Percentiles rank a stretch among this genome's conserved stretches.
Conservation (phyloP, 108 stramenopile species). For the Skeletonema marinoi region DNA sequence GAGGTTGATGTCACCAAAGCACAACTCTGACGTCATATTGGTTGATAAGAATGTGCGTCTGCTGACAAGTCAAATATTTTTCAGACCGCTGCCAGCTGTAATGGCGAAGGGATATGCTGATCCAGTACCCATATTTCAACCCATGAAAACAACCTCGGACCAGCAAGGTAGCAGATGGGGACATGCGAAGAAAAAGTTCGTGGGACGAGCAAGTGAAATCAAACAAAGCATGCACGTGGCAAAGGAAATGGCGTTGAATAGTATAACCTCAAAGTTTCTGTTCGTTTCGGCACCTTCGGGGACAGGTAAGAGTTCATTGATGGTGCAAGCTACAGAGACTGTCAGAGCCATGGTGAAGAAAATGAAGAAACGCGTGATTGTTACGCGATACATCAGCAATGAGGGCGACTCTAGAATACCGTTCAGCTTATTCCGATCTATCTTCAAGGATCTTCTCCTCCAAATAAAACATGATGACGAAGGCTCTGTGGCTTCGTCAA, state of each 20-base stretch:
- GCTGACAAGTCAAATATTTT: slow-evolving; percentile 51
- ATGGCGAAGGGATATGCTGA: slow-evolving; percentile 72
- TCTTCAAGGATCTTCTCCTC: slow-evolving; percentile 53
- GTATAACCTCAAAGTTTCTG: slow-evolving; percentile 30
- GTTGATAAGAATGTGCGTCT: slow-evolving; percentile 67
- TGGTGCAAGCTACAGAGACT: slow-evolving; percentile 54
- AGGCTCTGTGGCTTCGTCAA: slow-evolving; percentile 18
- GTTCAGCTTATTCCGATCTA: slow-evolving; percentile 65
- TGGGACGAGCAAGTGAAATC: slow-evolving; percentile 64
- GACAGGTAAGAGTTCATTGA: slow-evolving; percentile 59
- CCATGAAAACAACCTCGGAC: slow-evolving; percentile 35
- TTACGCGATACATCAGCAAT: slow-evolving; percentile 58
- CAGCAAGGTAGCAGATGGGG: slow-evolving; percentile 46
- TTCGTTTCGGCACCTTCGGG: slow-evolving; percentile 56
- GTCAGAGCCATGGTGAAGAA: slow-evolving; percentile 45
- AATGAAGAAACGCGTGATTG: slow-evolving; percentile 41
- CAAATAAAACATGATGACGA: slow-evolving; percentile 33
- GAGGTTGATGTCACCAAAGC: slow-evolving; percentile 58
- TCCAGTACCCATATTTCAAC: slow-evolving; percentile 76
- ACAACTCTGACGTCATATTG: slow-evolving; percentile 71
- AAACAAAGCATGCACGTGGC: slow-evolving; percentile 50
- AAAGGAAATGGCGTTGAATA: slow-evolving; percentile 32
- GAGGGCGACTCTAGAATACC: slow-evolving; percentile 66
- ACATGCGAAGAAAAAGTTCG: slow-evolving; percentile 52
- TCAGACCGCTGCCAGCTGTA: slow-evolving; percentile 63